phyloP scores from a whole-genome alignment of 169 alveolate species.

The Plasmodium blacklocki region DNA sequence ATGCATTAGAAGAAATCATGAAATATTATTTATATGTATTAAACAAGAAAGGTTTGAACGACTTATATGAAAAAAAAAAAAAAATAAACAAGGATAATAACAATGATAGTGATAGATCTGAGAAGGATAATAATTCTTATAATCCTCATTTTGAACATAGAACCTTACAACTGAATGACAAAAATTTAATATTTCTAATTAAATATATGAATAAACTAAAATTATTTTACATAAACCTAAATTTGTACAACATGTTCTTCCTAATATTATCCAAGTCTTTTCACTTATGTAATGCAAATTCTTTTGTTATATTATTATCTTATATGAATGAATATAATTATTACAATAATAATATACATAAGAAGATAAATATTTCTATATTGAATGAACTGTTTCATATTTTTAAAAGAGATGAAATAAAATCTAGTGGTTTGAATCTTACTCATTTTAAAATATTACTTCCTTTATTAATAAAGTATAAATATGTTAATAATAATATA shows the following conservation, averaged over 20 bases:
- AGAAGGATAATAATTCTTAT: not conserved
- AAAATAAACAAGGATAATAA: too few species aligned
- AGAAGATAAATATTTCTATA: constrained; percentile 33
- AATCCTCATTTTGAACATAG: not conserved
- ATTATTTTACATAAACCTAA: constrained; percentile 55
- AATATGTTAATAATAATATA: constrained; percentile 13
- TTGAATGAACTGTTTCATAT: not conserved
- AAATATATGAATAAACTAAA: constrained; percentile 64
- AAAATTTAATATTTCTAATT: constrained; percentile 24
- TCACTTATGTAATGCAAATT: constrained; percentile 6
- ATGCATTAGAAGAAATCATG: constrained; percentile 34
- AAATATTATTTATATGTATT: constrained; percentile 43
- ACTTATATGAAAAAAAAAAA: too few species aligned
- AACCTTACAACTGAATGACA: constrained; percentile 20
- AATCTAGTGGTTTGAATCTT: not conserved
- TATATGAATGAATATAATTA: constrained; percentile 55
- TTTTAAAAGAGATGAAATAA: not conserved
- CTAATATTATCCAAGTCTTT: constrained; percentile 40
- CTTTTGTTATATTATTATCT: constrained; percentile 23
- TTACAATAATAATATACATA: constrained; percentile 23
- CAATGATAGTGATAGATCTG: too few species aligned
- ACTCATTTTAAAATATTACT: constrained; percentile 33
- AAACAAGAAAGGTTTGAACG: not conserved
- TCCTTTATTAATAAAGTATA: constrained; percentile 40
- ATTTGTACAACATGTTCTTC: constrained; percentile 50